phyloP scores from a whole-genome alignment of 2,329 filamentous ascomycete species.

The Cryphonectria radicalis region DNA sequence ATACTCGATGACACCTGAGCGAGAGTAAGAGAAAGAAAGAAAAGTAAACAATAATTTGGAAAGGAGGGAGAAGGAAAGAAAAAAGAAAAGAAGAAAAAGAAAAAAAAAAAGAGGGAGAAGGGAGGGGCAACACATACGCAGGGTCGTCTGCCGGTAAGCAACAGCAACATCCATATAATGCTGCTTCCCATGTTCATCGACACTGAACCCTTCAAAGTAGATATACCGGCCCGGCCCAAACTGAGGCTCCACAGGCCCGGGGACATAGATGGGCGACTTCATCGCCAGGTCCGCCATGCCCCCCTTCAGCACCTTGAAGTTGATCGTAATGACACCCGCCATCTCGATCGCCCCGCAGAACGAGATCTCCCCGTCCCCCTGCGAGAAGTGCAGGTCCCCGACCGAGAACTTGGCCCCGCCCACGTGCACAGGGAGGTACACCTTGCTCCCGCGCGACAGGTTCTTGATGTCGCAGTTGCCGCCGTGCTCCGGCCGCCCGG shows the following conservation, averaged over 20 bases:
- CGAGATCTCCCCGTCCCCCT: constrained; percentile 89
- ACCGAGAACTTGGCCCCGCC: constrained; percentile 87
- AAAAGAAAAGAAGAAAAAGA: constrained; percentile 14
- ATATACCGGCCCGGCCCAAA: constrained; percentile 82
- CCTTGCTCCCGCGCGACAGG: constrained; percentile 68
- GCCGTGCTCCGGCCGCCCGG: constrained; percentile 82
- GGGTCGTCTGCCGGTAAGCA: constrained; percentile 80
- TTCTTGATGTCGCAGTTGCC: constrained; percentile 95
- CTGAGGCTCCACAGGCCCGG: constrained; percentile 85
- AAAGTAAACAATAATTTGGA: neutral
- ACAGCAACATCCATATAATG: constrained; percentile 87
- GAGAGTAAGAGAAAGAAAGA: neutral
- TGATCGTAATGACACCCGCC: constrained; percentile 88
- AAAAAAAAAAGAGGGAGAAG: neutral
- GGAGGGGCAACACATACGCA: constrained; percentile 48
- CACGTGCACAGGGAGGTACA: constrained; percentile 88
- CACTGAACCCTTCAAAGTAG: constrained; percentile 88
- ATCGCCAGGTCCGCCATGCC: constrained; percentile 76
- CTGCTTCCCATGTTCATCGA: constrained; percentile 87
- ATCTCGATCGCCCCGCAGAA: constrained; percentile 94
- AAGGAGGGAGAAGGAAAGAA: neutral
- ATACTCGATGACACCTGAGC: constrained; percentile 72
- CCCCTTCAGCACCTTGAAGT: constrained; percentile 84
- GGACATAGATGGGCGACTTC: constrained; percentile 83
- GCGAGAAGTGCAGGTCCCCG: constrained; percentile 84